Percentiles rank a stretch among this genome's conserved stretches.
Evolutionary conservation across 2,329 filamentous ascomycete genomes (phyloP).

Genomic region (Penicillium sp.): DNA sequence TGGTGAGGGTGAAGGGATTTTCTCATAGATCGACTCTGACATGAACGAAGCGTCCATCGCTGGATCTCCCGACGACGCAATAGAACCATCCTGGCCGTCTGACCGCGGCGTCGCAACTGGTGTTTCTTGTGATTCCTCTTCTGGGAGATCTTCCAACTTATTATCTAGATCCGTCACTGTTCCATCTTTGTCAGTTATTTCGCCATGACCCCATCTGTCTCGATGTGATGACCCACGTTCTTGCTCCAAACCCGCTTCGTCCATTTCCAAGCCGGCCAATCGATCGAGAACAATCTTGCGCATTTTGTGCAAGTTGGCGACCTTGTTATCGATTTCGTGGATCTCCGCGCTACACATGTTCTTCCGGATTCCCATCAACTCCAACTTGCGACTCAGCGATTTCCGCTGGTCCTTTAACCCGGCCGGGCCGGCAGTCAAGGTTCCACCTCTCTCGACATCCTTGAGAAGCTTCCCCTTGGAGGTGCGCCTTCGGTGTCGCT

Average conservation of each 20-base stretch:
- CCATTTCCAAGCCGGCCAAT: conserved; percentile 75
- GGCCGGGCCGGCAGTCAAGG: conserved; percentile 55
- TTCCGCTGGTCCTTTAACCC: conserved; percentile 73
- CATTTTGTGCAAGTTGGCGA: conserved; percentile 86
- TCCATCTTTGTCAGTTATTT: conserved; percentile 3
- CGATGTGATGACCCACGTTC: conserved; percentile 53
- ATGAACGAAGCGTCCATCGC: conserved; percentile 63
- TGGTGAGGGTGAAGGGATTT: conserved; percentile 62
- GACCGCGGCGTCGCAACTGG: conserved; percentile 28
- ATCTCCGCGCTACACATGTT: conserved; percentile 98
- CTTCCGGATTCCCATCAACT: conserved; percentile 85
- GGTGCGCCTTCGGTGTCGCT: conserved; percentile 59
- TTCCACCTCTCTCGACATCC: conserved; percentile 50
- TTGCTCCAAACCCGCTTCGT: conserved; percentile 81
- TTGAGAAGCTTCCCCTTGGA: conserved; percentile 66
- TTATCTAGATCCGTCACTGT: conserved; percentile 52
- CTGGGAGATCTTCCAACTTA: conserved; percentile 52
- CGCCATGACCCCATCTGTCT: neutral
- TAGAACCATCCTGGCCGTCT: conserved; percentile 38
- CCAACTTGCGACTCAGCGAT: conserved; percentile 70
- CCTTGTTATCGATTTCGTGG: conserved; percentile 91
- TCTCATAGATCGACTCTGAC: conserved; percentile 96
- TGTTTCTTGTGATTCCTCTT: conserved; percentile 35
- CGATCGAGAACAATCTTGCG: conserved; percentile 82
- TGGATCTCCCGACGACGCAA: conserved; percentile 46